Conservation (phyloP, 495 filamentous ascomycete genomes). For the Parmelia sp. region DNA sequence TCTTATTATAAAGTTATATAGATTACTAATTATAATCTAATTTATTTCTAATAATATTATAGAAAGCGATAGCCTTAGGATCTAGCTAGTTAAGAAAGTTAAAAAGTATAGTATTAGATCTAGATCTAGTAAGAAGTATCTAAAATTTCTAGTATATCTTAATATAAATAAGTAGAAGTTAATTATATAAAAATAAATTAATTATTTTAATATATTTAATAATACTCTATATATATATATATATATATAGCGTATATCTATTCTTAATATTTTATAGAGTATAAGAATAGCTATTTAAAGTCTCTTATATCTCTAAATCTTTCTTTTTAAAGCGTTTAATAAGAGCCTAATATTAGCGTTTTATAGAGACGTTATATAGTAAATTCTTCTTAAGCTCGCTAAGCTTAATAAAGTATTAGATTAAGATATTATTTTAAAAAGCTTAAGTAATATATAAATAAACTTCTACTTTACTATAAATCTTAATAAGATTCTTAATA, state of each 20-base stretch:
- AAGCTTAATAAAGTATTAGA: no score
- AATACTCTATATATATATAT: no score
- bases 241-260: no score
- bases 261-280: no score
- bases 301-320: no score
- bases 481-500: conserved; percentile 3
- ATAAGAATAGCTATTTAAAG: no score
- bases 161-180: not conserved
- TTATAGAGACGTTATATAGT: no score
- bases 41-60: not conserved
- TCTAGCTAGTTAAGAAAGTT: not conserved
- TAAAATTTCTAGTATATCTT: not conserved
- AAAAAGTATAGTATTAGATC: not conserved
- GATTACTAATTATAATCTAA: not conserved
- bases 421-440: no score
- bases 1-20: not conserved
- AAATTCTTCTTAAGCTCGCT: no score
- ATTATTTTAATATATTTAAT: not conserved
- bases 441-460: no score
- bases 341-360: not conserved
- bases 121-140: not conserved
- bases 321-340: no score
- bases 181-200: not conserved
- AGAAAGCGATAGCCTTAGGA: not conserved
- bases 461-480: not conserved